A percentile compares a stretch with the other conserved stretches of the same genome.
Evolutionary conservation across 768 basidiomycete genomes (phyloP).

Genomic region (Leccinum pellstonianum): DNA sequence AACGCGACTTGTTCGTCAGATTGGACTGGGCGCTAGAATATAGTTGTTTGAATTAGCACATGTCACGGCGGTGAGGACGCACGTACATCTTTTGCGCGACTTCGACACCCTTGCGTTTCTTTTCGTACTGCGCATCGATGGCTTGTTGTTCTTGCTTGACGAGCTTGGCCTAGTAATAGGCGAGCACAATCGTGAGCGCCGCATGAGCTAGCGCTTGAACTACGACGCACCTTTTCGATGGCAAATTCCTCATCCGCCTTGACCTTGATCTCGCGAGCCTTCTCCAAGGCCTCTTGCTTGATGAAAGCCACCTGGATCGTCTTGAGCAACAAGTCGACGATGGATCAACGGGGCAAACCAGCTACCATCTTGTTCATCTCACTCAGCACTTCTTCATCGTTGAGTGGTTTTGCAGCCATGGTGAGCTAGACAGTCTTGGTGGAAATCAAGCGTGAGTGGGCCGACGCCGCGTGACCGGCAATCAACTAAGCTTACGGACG

Average conservation of each 20-base stretch:
- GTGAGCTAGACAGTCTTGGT: conserved; percentile 1
- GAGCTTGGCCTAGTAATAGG: conserved; percentile 73
- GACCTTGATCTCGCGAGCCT: conserved; percentile 93
- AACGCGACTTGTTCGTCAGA: conserved; percentile 92
- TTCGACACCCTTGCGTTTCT: conserved; percentile 93
- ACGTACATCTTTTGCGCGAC: conserved; percentile 94
- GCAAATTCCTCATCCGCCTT: conserved; percentile 99
- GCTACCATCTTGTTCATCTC: conserved; percentile 99
- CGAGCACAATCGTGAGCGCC: too few species aligned
- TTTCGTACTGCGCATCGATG: conserved; percentile 92
- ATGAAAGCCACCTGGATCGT: conserved; percentile 85
- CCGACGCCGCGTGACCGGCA: too few species aligned
- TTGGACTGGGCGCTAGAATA: conserved; percentile 82
- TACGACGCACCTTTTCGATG: conserved; percentile 79
- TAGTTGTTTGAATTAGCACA: conserved; percentile 5
- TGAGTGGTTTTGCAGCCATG: conserved; percentile 78
- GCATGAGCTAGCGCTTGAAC: not conserved
- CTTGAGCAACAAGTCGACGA: conserved; percentile 3
- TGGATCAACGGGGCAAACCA: conserved; percentile 18
- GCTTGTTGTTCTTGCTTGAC: conserved; percentile 95
- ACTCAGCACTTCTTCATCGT: conserved; percentile 91
- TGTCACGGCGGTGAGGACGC: not conserved
- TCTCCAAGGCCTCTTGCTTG: conserved; percentile 97
- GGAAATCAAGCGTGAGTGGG: too few species aligned
- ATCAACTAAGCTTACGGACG: too few species aligned